A percentile compares a stretch with the other conserved stretches of the same genome.
Conservation (phyloP, 352 stramenopile genomes). For the Peronospora tabacina region DNA sequence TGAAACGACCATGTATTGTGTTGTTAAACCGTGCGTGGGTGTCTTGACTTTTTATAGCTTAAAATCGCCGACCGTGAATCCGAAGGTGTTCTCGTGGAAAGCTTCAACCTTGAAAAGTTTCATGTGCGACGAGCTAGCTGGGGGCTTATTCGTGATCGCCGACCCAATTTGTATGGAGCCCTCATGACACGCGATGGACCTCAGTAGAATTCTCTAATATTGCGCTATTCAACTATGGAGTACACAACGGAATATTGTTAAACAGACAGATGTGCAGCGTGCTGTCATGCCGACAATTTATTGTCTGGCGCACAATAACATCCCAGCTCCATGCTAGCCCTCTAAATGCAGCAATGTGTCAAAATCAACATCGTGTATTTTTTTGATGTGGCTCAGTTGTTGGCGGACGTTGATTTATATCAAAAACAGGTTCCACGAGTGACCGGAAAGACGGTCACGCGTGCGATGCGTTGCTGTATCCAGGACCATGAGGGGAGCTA, state of each 20-base stretch:
- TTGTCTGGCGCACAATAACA: slow-evolving; percentile 3
- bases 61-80: slow-evolving; percentile 84
- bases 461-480: too few relatives aligned
- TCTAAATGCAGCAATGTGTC: slow-evolving; percentile 20
- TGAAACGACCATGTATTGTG: background rate
- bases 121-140: slow-evolving; percentile 80
- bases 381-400: background rate
- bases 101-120: slow-evolving; percentile 81
- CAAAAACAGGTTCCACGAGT: too few relatives aligned
- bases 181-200: slow-evolving; percentile 78
- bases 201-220: slow-evolving; percentile 16
- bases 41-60: slow-evolving; percentile 32
- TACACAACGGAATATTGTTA: slow-evolving; percentile 4
- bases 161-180: slow-evolving; percentile 73
- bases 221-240: slow-evolving; percentile 2
- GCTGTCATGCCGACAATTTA: slow-evolving; percentile 7
- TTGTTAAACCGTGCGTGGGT: slow-evolving; percentile 6
- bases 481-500: too few relatives aligned
- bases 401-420: too few relatives aligned
- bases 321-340: slow-evolving; percentile 1
- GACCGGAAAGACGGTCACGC: too few relatives aligned
- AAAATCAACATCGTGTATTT: slow-evolving; percentile 24
- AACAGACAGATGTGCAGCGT: slow-evolving; percentile 9
- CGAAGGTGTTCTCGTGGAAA: slow-evolving; percentile 82
- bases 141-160: slow-evolving; percentile 81